These are phyloP conservation scores for Proliferodiscus dingleyae DNA, from an alignment of 2,329 filamentous ascomycete species.

Conservation along the genomic window DNA sequence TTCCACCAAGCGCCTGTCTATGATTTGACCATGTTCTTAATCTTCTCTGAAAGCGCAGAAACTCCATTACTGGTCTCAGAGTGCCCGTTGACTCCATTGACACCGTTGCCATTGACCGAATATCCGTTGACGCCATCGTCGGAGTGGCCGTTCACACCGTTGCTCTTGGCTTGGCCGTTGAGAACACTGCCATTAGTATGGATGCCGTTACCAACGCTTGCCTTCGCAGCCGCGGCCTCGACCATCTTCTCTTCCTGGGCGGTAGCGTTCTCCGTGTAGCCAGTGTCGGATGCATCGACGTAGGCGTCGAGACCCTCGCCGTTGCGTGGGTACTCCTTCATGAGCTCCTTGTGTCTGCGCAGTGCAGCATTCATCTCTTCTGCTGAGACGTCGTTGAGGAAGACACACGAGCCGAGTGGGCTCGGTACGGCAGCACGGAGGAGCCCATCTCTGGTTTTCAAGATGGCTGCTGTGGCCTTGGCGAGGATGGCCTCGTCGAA, in stretches of 20 bases:
- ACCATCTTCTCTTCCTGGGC: constrained; percentile 23
- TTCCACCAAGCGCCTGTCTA: no score
- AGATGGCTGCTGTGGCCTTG: constrained; percentile 61
- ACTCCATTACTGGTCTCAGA: no score
- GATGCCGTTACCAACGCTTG: constrained; percentile 17
- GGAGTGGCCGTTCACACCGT: background rate
- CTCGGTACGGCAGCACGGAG: constrained; percentile 64
- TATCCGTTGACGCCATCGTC: background rate
- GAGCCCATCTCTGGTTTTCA: constrained; percentile 66
- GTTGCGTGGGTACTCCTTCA: constrained; percentile 56
- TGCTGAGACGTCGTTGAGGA: constrained; percentile 61
- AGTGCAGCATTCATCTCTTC: constrained; percentile 60
- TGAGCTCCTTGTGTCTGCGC: constrained; percentile 57
- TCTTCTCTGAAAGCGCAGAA: no score
- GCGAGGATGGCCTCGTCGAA: constrained; percentile 63
- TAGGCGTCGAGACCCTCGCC: constrained; percentile 65
- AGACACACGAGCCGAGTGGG: constrained; percentile 61
- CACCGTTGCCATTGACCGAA: no score
- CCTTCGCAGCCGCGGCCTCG: constrained; percentile 24
- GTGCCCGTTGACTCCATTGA: no score
- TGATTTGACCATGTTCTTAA: no score
- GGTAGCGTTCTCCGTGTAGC: constrained; percentile 38
- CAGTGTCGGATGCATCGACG: constrained; percentile 65
- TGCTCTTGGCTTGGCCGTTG: constrained; percentile 7
- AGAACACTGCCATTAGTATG: constrained; percentile 9